phyloP scores from a whole-genome alignment of 306 rosid species.

The Cicer pinnatifidum region DNA sequence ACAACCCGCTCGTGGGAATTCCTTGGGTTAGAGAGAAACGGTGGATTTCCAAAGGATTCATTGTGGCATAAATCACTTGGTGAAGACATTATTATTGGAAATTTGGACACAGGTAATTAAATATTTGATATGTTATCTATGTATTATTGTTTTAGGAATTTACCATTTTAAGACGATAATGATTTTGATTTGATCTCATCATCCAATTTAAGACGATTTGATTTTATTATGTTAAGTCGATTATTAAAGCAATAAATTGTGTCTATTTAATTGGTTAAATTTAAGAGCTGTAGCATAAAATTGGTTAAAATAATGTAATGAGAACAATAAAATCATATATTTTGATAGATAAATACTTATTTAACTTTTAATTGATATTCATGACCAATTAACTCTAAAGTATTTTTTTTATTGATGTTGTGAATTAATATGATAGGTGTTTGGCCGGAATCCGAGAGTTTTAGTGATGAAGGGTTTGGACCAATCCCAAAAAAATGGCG shows the following conservation, averaged over 20 bases:
- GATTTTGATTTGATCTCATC: background rate
- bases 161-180: background rate
- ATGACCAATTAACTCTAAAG: background rate
- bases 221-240: too few species aligned
- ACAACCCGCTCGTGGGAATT: slow-evolving; percentile 80
- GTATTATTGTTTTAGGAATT: background rate
- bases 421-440: slow-evolving; percentile 54
- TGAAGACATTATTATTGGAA: slow-evolving; percentile 65
- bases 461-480: slow-evolving; percentile 63
- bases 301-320: too few species aligned
- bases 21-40: slow-evolving; percentile 51
- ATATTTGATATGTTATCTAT: background rate
- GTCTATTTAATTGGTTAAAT: too few species aligned
- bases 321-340: too few species aligned
- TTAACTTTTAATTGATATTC: too few species aligned
- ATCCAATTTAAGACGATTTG: too few species aligned
- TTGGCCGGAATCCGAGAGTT: slow-evolving; percentile 82
- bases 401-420: background rate
- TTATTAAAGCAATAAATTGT: too few species aligned
- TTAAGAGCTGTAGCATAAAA: too few species aligned
- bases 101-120: slow-evolving; percentile 67
- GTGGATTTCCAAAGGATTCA: slow-evolving; percentile 36
- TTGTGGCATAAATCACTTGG: slow-evolving; percentile 61
- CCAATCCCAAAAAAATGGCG: slow-evolving; percentile 67
- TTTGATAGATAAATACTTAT: too few species aligned